These are phyloP conservation scores for Suillus spraguei DNA, from an alignment of 768 basidiomycete species.

Conservation along the genomic window DNA sequence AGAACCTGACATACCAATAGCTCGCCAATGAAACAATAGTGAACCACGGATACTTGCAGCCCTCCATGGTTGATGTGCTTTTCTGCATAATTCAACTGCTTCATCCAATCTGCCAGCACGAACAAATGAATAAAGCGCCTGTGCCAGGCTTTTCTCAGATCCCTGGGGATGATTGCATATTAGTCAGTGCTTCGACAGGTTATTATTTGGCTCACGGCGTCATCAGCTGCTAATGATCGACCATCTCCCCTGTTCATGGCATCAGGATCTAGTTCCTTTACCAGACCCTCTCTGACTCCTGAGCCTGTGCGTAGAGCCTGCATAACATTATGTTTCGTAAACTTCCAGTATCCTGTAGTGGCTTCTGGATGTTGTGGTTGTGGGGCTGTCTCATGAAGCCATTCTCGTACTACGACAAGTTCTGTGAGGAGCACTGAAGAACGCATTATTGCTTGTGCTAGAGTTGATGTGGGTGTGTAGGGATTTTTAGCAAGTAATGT, in stretches of 20 bases:
- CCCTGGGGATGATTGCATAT: constrained; percentile 45
- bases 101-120: constrained; percentile 83
- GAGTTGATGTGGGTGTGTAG: constrained; percentile 75
- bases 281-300: constrained; percentile 49
- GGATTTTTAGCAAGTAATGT: constrained; percentile 70
- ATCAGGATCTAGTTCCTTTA: constrained; percentile 83
- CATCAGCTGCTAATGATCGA: constrained; percentile 67
- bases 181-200: neutral
- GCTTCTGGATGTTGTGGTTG: constrained; percentile 64
- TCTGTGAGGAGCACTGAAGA: constrained; percentile 69
- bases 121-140: constrained; percentile 79
- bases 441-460: constrained; percentile 74
- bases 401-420: constrained; percentile 80
- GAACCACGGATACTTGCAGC: constrained; percentile 14
- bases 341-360: constrained; percentile 81
- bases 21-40: constrained; percentile 57
- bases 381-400: constrained; percentile 80
- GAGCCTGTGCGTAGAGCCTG: constrained; percentile 59
- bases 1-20: constrained; percentile 55
- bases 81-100: constrained; percentile 81
- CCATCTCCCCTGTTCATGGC: no score
- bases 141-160: constrained; percentile 76
- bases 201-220: constrained; percentile 56
- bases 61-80: constrained; percentile 89
- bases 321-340: constrained; percentile 75